Conservation (phyloP, 202 grass and related monocot species). For the Brachypodium distachyon region DNA sequence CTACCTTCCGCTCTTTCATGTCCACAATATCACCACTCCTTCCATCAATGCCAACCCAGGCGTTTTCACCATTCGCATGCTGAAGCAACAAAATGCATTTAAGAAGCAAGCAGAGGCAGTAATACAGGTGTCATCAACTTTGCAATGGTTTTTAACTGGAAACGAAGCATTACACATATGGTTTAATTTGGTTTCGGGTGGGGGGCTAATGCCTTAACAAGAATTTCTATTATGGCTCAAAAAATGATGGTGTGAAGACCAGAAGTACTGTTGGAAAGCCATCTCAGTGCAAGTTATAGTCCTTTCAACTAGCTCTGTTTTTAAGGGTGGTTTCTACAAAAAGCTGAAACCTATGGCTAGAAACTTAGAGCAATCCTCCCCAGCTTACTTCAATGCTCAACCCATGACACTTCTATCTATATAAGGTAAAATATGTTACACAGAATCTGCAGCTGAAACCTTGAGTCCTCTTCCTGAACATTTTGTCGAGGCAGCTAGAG, state of each 20-base stretch:
- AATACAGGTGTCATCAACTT: not conserved
- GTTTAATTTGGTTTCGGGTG: not conserved
- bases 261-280: not conserved
- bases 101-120: not conserved
- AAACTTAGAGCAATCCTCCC: not conserved
- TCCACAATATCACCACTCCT: slow-evolving; percentile 76
- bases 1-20: slow-evolving; percentile 90
- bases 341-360: not conserved
- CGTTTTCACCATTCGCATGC: slow-evolving; percentile 95
- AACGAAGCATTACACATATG: not conserved
- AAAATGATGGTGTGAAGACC: not conserved
- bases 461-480: not conserved
- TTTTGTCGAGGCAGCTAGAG: not conserved
- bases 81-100: slow-evolving; percentile 17
- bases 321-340: not conserved
- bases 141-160: not conserved
- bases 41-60: slow-evolving; percentile 93
- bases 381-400: not conserved
- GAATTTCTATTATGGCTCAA: not conserved
- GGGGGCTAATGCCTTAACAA: not conserved
- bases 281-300: not conserved
- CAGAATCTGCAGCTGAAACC: not conserved
- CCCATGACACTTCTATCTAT: not conserved
- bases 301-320: not conserved
- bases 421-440: not conserved